Evolutionary conservation across 805 yeast genomes (phyloP).

Genomic region (Kockiozyma suomiensis): DNA sequence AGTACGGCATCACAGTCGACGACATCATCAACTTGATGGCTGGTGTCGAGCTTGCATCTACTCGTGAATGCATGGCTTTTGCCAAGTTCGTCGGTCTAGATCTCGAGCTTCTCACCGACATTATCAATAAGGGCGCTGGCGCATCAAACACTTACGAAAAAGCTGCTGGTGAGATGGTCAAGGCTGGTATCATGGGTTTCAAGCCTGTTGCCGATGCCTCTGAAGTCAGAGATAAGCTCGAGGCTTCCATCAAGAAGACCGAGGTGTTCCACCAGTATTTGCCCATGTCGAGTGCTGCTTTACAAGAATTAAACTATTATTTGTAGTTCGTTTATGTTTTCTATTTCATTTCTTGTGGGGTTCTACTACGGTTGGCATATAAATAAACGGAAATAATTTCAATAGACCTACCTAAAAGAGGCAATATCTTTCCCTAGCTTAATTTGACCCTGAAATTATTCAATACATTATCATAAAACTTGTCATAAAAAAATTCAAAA

Average conservation of each 20-base stretch:
- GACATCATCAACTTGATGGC: slow-evolving; percentile 26
- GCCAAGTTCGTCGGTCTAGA: slow-evolving; percentile 29
- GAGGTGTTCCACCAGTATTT: slow-evolving; percentile 13
- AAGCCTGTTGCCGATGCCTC: slow-evolving; percentile 7
- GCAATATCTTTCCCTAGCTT: no score
- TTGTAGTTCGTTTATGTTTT: slow-evolving; percentile 6
- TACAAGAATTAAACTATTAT: slow-evolving; percentile 19
- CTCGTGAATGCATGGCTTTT: slow-evolving; percentile 28
- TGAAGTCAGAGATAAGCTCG: slow-evolving; percentile 7
- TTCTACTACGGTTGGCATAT: background rate
- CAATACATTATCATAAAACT: no score
- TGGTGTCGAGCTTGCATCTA: slow-evolving; percentile 27
- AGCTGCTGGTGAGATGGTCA: slow-evolving; percentile 16
- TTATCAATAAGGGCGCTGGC: slow-evolving; percentile 27
- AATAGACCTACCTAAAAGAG: no score
- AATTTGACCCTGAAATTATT: no score
- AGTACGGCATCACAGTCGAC: slow-evolving; percentile 22
- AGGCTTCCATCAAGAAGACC: slow-evolving; percentile 18
- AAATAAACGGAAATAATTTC: background rate
- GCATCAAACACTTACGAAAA: slow-evolving; percentile 14
- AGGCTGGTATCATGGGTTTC: slow-evolving; percentile 9
- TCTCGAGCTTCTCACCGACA: slow-evolving; percentile 17
- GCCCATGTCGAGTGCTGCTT: slow-evolving; percentile 27
- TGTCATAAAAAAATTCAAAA: no score
- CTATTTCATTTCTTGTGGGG: background rate